phyloP scores from a whole-genome alignment of 169 alveolate species.

The Plasmodium cynomolgi region DNA sequence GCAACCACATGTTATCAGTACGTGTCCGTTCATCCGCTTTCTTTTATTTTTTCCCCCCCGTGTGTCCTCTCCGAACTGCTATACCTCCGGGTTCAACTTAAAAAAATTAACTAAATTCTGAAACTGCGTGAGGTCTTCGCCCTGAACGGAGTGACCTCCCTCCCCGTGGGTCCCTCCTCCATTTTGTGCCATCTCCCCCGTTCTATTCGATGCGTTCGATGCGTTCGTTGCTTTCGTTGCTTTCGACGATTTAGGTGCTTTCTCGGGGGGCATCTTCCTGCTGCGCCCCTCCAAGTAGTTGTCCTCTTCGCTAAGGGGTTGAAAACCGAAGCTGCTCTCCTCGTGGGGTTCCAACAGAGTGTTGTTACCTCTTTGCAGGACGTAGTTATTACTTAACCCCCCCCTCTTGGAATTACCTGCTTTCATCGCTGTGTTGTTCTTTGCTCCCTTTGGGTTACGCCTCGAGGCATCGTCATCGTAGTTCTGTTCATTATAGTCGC shows the following conservation, averaged over 20 bases:
- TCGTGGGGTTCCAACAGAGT: background rate
- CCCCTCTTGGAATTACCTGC: background rate
- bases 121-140: conserved; percentile 38
- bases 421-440: conserved; percentile 7
- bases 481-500: background rate
- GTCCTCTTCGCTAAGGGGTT: background rate
- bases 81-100: conserved; percentile 29
- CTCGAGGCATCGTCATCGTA: background rate
- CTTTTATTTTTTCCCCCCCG: background rate
- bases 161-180: background rate
- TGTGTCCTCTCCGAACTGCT: background rate
- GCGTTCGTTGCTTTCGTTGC: too few species aligned
- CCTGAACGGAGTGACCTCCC: background rate
- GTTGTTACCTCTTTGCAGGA: background rate
- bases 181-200: background rate
- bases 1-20: background rate
- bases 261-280: background rate
- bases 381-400: background rate
- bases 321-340: background rate
- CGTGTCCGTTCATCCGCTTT: background rate
- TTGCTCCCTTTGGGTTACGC: background rate
- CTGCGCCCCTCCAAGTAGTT: background rate
- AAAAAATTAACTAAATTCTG: conserved; percentile 54
- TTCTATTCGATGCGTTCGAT: background rate
- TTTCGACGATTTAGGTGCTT: too few species aligned